Evolutionary conservation across 495 filamentous ascomycete genomes (phyloP), one percentile per base, ranked within the genome.

Genomic region (Trichoderma reesei): DNA sequence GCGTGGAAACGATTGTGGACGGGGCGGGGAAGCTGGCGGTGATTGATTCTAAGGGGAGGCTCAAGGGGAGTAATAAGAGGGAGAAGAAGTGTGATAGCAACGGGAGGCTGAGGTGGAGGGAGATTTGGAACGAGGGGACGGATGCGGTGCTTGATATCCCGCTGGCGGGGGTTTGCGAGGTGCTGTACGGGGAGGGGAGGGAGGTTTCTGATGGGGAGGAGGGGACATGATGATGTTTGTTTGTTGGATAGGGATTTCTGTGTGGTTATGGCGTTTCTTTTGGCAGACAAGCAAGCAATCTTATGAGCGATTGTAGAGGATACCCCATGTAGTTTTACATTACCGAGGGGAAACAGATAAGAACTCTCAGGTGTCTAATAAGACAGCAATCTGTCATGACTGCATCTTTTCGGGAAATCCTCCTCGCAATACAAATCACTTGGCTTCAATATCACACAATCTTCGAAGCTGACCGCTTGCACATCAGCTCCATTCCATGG

Each of bases 101-200:
- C n/a, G 62, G 63, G n/a, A 67, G 66, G 67, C 74, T 79, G 59
- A 82, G 73, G 65, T 98, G 94, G 94, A 84, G 78, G 68, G 81
- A 77, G 60, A 78, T 93, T 8, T 98, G 94, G 94, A 89, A 83
- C 71, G 86, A 90, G 67, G 91, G 95, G 38, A 99, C 95, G 1
- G 94, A 99, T 81, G 94, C 91, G 13, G 93, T 97, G 6, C 90
- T 98, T 90, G 94, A 99, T 81, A 85, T 99, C 20, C 94, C 94
- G 7, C 81, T 98, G 48, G 95, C 92, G 20, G 94, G 94, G 3
- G 94, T 97, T n/a, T 97, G 93, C 75, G 94, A 99, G 80, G 85
- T 98, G 26, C 67, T 91, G 60, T 91, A 91, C 72, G 89, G 86
- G 0, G 79, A 80, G 62, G 75, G 73, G 9, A 76, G 81, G 63